Evolutionary conservation across 2,329 filamentous ascomycete genomes (phyloP).

Genomic region (Plectosphaerella plurivora): DNA sequence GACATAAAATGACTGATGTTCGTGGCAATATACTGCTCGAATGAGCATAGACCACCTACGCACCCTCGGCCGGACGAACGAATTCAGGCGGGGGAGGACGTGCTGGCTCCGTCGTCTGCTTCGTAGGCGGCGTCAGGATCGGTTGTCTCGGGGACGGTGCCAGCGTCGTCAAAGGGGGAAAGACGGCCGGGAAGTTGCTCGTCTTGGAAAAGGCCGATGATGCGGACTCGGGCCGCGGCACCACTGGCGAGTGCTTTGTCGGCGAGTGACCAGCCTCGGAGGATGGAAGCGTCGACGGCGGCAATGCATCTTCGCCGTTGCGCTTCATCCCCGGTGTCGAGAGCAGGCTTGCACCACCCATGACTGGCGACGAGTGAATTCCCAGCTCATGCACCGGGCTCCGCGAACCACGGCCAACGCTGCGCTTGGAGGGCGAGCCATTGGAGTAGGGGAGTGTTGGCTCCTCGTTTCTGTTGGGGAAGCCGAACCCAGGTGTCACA

Average conservation of each 20-base stretch:
- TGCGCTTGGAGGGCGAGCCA: background rate
- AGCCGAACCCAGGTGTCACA: background rate
- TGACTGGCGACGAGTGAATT: constrained; percentile 5
- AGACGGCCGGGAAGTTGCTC: constrained; percentile 32
- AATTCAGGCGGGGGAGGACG: constrained; percentile 5
- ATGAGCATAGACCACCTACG: background rate
- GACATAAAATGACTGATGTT: no score
- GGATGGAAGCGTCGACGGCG: constrained; percentile 23
- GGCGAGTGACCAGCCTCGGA: constrained; percentile 45
- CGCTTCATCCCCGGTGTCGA: constrained; percentile 11
- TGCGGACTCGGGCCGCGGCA: constrained; percentile 14
- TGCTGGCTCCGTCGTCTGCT: constrained; percentile 34
- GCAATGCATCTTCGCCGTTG: constrained; percentile 7
- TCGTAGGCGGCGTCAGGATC: constrained; percentile 57
- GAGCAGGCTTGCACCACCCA: constrained; percentile 7
- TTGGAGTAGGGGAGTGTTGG: background rate
- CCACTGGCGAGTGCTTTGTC: constrained; percentile 45
- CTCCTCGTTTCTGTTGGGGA: background rate
- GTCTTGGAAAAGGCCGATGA: constrained; percentile 5
- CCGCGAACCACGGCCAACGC: background rate
- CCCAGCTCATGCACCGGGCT: background rate
- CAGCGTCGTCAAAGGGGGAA: constrained; percentile 54
- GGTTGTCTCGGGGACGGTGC: constrained; percentile 53
- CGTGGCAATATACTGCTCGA: background rate
- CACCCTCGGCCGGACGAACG: background rate